phyloP scores from a whole-genome alignment of 257 asterid species.

The Ballota nigra region DNA sequence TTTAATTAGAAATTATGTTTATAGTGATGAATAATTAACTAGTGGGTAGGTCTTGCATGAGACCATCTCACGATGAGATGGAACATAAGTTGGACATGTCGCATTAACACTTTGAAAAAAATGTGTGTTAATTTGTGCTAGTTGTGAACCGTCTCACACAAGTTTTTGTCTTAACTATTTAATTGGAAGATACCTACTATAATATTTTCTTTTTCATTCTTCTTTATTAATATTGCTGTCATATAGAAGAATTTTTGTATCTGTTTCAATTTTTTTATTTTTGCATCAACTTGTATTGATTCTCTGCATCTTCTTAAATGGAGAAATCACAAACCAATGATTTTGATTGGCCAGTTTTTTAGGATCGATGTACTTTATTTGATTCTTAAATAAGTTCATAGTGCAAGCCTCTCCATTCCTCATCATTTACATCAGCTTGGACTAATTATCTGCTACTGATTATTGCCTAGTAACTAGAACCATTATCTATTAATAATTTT shows the following conservation, averaged over 20 bases:
- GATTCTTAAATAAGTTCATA: not conserved
- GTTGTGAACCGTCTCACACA: too few species aligned
- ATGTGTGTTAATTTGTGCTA: too few species aligned
- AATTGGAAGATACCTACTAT: not conserved
- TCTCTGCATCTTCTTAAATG: constrained; percentile 16
- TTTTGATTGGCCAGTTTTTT: constrained; percentile 6
- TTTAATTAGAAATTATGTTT: constrained; percentile 1
- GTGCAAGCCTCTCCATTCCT: not conserved
- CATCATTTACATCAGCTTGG: constrained; percentile 13
- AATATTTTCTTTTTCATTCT: not conserved
- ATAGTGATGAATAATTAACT: not conserved
- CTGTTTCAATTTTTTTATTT: not conserved
- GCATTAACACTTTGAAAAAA: too few species aligned
- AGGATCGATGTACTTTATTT: constrained; percentile 1
- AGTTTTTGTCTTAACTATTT: too few species aligned
- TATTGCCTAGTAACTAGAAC: not conserved
- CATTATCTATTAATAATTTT: not conserved
- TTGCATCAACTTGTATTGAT: constrained; percentile 12
- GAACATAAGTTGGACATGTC: too few species aligned
- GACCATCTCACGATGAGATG: too few species aligned
- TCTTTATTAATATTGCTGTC: not conserved
- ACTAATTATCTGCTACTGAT: constrained; percentile 10
- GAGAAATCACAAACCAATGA: constrained; percentile 11
- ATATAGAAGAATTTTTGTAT: not conserved
- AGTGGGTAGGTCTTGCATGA: too few species aligned